Evolutionary conservation across 116 monocot genomes (phyloP).

Genomic region (Papilionanthe hybrid): DNA sequence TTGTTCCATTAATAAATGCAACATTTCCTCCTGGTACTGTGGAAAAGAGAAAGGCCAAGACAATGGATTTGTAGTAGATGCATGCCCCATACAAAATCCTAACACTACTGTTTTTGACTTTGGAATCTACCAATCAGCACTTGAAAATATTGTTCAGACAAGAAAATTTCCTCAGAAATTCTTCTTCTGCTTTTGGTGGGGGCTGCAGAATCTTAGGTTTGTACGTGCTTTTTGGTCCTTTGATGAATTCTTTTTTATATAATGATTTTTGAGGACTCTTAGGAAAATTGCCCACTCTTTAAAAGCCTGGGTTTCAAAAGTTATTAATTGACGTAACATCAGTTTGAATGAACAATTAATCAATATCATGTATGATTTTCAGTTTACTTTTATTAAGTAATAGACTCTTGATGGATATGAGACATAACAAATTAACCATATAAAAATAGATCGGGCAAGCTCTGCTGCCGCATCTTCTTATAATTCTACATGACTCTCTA

Average conservation of each 20-base stretch:
- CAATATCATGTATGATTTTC: not conserved
- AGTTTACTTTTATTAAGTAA: not conserved
- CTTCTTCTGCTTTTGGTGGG: conserved; percentile 83
- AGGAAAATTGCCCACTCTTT: not conserved
- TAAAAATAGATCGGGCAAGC: not conserved
- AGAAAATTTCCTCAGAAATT: conserved; percentile 49
- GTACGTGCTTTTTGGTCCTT: not conserved
- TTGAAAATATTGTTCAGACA: conserved; percentile 51
- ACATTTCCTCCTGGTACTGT: conserved; percentile 29
- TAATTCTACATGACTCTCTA: not conserved
- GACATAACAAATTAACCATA: not conserved
- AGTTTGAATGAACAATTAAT: not conserved
- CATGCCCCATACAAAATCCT: conserved; percentile 29
- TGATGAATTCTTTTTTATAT: not conserved
- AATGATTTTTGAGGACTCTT: not conserved
- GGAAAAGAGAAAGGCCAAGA: conserved; percentile 1
- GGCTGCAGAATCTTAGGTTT: conserved; percentile 74
- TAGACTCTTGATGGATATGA: not conserved
- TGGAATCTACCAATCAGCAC: conserved; percentile 58
- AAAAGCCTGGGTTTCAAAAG: not conserved
- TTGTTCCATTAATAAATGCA: conserved; percentile 23
- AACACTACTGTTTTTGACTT: conserved; percentile 42
- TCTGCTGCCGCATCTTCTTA: not conserved
- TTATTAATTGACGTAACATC: not conserved
- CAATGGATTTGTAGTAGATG: conserved; percentile 19